Conservation (phyloP, 192 early-diverging fungal genomes). For the Coemansia sp. region DNA sequence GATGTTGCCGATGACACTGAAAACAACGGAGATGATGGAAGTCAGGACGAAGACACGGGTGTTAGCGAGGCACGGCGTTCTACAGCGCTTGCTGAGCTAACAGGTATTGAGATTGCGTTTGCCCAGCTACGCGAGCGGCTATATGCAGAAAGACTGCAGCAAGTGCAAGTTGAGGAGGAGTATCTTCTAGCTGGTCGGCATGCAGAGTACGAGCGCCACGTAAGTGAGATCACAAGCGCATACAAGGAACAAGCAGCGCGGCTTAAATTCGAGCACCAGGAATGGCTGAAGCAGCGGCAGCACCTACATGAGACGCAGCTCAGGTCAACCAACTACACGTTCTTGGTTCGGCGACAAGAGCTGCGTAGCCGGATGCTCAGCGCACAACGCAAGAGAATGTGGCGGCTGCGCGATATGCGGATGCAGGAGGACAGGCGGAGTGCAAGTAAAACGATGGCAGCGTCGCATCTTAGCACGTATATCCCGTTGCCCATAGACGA, state of each 20-base stretch:
- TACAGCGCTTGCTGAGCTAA: slow-evolving; percentile 41
- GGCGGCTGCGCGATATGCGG: slow-evolving; percentile 43
- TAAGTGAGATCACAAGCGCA: slow-evolving; percentile 23
- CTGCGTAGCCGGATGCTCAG: slow-evolving; percentile 39
- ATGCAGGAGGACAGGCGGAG: slow-evolving; percentile 35
- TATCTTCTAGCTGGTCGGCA: slow-evolving; percentile 43
- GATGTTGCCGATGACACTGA: background rate
- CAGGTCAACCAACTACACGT: slow-evolving; percentile 46
- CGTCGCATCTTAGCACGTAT: background rate
- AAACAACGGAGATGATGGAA: slow-evolving; percentile 9
- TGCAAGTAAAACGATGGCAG: slow-evolving; percentile 9
- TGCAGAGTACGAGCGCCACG: slow-evolving; percentile 39
- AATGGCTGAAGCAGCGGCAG: slow-evolving; percentile 40
- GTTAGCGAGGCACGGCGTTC: slow-evolving; percentile 46
- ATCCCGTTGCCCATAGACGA: slow-evolving; percentile 9
- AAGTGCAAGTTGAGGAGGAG: slow-evolving; percentile 51
- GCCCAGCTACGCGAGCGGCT: slow-evolving; percentile 54
- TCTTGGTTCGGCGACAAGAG: slow-evolving; percentile 47
- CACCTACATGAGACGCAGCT: slow-evolving; percentile 35
- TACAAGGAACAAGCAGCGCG: slow-evolving; percentile 28
- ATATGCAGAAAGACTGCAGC: slow-evolving; percentile 43
- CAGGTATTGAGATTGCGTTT: slow-evolving; percentile 54
- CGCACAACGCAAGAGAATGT: slow-evolving; percentile 35
- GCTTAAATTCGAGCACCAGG: slow-evolving; percentile 33
- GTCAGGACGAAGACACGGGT: slow-evolving; percentile 14